phyloP scores from a whole-genome alignment of 2,329 filamentous ascomycete species.

The Mycogone perniciosa region DNA sequence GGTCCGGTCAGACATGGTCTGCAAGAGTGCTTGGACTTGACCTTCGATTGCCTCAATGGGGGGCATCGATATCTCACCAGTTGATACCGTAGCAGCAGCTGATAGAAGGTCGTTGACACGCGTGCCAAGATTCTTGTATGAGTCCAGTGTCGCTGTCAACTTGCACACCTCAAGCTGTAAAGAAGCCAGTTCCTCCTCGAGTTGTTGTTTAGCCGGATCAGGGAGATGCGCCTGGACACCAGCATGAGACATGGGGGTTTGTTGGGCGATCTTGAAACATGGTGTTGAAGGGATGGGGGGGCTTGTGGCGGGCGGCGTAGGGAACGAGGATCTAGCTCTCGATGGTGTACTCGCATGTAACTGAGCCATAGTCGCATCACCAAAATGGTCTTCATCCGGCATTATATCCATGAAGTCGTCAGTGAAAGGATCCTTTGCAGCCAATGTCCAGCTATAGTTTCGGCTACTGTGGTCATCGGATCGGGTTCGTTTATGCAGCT shows the following conservation, averaged over 20 bases:
- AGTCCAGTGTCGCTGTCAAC: constrained; percentile 41
- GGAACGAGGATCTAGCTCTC: constrained; percentile 40
- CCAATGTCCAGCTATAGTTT: constrained; percentile 45
- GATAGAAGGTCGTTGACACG: constrained; percentile 33
- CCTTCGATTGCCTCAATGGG: constrained; percentile 32
- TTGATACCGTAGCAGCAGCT: constrained; percentile 11
- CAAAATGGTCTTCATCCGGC: constrained; percentile 37
- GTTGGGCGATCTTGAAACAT: constrained; percentile 21
- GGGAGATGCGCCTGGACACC: constrained; percentile 37
- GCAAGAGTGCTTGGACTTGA: constrained; percentile 38
- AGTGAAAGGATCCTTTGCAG: constrained; percentile 40
- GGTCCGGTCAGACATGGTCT: constrained; percentile 42
- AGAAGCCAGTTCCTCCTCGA: constrained; percentile 43
- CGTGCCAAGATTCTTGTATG: constrained; percentile 37
- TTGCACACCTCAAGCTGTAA: constrained; percentile 44
- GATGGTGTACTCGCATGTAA: constrained; percentile 47
- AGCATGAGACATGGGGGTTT: constrained; percentile 21
- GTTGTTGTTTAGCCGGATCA: constrained; percentile 35
- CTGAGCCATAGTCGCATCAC: constrained; percentile 45
- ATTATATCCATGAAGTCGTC: constrained; percentile 37
- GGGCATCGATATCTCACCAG: constrained; percentile 10
- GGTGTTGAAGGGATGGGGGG: constrained; percentile 35
- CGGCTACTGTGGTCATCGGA: constrained; percentile 20
- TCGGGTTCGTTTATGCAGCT: constrained; percentile 24
- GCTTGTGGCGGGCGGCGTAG: constrained; percentile 51